Evolutionary conservation across 768 basidiomycete genomes (phyloP).

Genomic region (Ramaria rubella): DNA sequence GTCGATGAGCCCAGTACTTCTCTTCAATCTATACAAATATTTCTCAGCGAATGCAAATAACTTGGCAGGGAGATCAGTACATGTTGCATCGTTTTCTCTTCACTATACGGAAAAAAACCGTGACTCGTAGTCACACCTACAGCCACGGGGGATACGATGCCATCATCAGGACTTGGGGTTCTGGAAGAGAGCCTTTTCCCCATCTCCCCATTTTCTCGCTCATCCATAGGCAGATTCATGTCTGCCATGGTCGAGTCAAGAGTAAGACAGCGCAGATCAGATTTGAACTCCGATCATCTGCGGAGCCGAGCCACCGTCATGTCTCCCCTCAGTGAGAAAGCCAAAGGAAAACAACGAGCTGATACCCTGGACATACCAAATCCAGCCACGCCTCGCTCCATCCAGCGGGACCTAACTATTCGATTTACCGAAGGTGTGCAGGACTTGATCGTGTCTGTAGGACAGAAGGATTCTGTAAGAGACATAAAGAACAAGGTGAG

Average conservation of each 20-base stretch:
- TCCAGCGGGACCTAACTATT: conserved; percentile 48
- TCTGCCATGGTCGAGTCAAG: not conserved
- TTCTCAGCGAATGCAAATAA: conserved; percentile 29
- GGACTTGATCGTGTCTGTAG: conserved; percentile 62
- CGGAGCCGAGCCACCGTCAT: conserved; percentile 24
- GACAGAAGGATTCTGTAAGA: conserved; percentile 58
- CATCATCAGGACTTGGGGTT: conserved; percentile 7
- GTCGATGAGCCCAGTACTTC: conserved; percentile 60
- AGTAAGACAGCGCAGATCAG: too few species aligned
- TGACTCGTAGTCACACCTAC: conserved; percentile 33
- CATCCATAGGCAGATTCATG: not conserved
- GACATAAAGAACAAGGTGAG: conserved; percentile 73
- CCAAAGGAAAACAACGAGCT: conserved; percentile 76
- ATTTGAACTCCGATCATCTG: conserved; percentile 6
- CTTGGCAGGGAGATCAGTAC: conserved; percentile 27
- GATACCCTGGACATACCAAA: conserved; percentile 32
- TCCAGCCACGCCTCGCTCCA: conserved; percentile 15
- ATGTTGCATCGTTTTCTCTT: conserved; percentile 62
- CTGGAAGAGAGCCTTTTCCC: not conserved
- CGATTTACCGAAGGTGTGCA: conserved; percentile 84
- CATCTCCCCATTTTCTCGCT: not conserved
- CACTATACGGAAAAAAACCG: conserved; percentile 72
- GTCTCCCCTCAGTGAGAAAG: conserved; percentile 65
- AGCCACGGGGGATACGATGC: not conserved
- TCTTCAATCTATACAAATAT: conserved; percentile 55